Evolutionary conservation across 257 asterid species (phyloP).

Genomic region (Catharanthus roseus): DNA sequence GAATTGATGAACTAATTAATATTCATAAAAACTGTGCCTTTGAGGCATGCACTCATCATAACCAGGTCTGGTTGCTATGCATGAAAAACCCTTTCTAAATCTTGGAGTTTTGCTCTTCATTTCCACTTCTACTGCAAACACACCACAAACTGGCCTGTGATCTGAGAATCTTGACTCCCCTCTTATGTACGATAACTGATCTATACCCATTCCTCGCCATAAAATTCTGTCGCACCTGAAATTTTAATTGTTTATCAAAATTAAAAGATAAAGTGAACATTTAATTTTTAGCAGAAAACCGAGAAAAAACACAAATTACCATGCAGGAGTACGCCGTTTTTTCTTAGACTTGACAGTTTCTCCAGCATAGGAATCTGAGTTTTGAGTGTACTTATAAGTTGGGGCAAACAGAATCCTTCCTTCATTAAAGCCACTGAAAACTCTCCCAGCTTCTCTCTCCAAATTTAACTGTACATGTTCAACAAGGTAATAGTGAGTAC

Average conservation of each 20-base stretch:
- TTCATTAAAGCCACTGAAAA: conserved; percentile 77
- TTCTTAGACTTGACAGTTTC: conserved; percentile 70
- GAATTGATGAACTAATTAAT: conserved; percentile 10
- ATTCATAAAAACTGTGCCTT: conserved; percentile 56
- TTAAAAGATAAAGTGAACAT: too few species aligned
- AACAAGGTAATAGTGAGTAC: not conserved
- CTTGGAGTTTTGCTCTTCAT: conserved; percentile 31
- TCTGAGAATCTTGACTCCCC: conserved; percentile 89
- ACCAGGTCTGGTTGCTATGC: conserved; percentile 39
- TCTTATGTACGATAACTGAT: conserved; percentile 58
- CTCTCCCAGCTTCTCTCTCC: conserved; percentile 84
- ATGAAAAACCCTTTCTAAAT: conserved; percentile 62
- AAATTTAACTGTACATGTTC: conserved; percentile 51
- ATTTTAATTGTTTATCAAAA: not conserved
- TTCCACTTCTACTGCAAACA: conserved; percentile 61
- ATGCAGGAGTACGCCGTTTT: conserved; percentile 90
- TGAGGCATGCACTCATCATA: conserved; percentile 47
- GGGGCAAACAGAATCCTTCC: conserved; percentile 85
- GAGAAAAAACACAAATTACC: conserved; percentile 35
- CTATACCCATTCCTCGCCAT: conserved; percentile 70
- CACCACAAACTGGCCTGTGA: conserved; percentile 78
- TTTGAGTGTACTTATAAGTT: conserved; percentile 76
- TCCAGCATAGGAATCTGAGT: conserved; percentile 79
- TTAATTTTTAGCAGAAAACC: not conserved
- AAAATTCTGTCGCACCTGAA: conserved; percentile 86